Evolutionary conservation across 2,329 filamentous ascomycete genomes (phyloP), one percentile per base, ranked within the genome.

Genomic region (Hypomyces perniciosus): DNA sequence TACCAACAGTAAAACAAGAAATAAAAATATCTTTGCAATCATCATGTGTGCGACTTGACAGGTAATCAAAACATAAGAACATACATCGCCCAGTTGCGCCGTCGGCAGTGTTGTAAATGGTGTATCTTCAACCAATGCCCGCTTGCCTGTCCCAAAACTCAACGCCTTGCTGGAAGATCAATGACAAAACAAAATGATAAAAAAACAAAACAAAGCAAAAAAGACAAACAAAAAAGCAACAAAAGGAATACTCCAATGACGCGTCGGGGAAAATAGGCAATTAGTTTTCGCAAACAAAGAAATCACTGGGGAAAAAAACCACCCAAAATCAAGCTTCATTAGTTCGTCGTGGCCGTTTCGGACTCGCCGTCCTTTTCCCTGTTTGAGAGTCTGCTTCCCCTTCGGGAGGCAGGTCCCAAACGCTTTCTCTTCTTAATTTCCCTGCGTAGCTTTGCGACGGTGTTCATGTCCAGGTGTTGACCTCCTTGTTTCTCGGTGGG

Each of bases 371-470:
- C 46, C 30, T 34, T 27, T n/a, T 46, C 46, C 9, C 35, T 10
- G 26, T 35, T 46, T 4, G 46, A 45, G 4, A 30, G 12, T 9
- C 43, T 43, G 43, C 52, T 41, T 27, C 44, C 44, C 27, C 44
- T 38, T 42, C 39, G 26, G 31, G n/a, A 10, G n/a, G 38, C 37
- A 5, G 39, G 40, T 13, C 28, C 10, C 28, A 39, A 44, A 27
- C 46, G 44, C 31, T 26, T 48, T 27, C 46, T 44, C 10, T 12
- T 38, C 6, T 50, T 41, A 10, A 46, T 44, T 10, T 54, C 49
- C 41, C 43, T 52, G 30, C 52, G 52, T 4, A 54, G 50, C 27
- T 52, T 54, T 12, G 41, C 42, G 4, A 52, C 43, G 10, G 52
- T 48, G 13, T 43, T 46, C 33, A 52, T 46, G 13, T 54, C 50